These are phyloP conservation scores for Stephanodiscus minutulus DNA, from an alignment of 108 stramenopile genomes.

Conservation along the genomic window DNA sequence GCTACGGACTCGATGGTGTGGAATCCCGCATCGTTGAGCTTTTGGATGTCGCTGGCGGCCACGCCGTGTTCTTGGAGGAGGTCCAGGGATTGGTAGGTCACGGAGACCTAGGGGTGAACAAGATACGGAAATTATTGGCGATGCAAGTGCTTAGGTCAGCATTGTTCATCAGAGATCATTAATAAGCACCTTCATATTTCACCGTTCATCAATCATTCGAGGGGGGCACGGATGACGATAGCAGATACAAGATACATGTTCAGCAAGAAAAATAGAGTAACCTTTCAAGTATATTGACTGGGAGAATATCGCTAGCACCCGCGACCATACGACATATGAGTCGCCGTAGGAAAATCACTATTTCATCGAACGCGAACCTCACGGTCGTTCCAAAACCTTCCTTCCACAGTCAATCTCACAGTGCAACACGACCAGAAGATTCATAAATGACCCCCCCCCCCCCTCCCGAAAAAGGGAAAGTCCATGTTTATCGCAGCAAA, in stretches of 20 bases:
- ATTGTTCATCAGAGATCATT: neutral
- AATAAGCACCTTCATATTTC: neutral
- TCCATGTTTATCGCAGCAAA: neutral
- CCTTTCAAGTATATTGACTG: neutral
- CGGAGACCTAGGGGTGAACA: conserved; percentile 41
- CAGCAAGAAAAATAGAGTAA: neutral
- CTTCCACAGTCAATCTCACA: no score
- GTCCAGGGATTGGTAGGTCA: conserved; percentile 74
- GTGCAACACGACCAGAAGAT: no score
- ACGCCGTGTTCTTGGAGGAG: conserved; percentile 94
- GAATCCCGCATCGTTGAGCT: conserved; percentile 94
- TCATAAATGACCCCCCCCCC: no score
- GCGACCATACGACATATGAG: neutral
- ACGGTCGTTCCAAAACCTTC: neutral
- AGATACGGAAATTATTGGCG: conserved; percentile 1
- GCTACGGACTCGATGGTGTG: conserved; percentile 97
- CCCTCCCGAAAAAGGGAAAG: neutral
- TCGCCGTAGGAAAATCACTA: neutral
- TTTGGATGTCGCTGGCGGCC: conserved; percentile 93
- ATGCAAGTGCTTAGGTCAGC: neutral
- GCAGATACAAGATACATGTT: neutral
- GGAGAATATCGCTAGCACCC: neutral
- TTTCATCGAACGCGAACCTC: neutral
- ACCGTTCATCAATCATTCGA: neutral
- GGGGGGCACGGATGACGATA: neutral